Percentiles rank a stretch among this genome's conserved stretches.
phyloP scores from a whole-genome alignment of 345 rosid species.

The Litchi chinensis region DNA sequence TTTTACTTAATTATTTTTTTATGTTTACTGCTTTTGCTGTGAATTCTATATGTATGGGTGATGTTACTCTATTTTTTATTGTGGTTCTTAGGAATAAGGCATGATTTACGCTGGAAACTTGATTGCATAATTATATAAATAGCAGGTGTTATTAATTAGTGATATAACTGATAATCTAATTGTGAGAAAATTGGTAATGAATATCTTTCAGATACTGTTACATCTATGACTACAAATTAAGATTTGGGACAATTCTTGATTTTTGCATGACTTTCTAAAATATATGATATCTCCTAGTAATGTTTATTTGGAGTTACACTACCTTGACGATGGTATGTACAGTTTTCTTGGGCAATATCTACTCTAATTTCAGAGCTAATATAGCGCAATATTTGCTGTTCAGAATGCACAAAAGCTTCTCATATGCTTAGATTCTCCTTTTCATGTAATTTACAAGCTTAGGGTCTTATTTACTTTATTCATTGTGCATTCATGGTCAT shows the following conservation, averaged over 20 bases:
- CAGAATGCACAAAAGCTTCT: not conserved
- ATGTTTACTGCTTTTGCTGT: slow-evolving; percentile 15
- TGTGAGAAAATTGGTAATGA: not conserved
- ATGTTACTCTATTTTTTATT: not conserved
- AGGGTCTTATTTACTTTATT: not conserved
- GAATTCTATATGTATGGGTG: slow-evolving; percentile 18
- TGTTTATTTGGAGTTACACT: not conserved
- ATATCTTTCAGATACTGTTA: not conserved
- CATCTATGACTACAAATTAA: not conserved
- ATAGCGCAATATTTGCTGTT: not conserved
- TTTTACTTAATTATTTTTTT: slow-evolving; percentile 5
- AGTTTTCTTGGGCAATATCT: not conserved
- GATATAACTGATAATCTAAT: not conserved
- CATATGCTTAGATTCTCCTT: not conserved
- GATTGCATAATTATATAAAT: not conserved
- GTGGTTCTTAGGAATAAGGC: not conserved
- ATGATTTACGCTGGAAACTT: slow-evolving; percentile 1
- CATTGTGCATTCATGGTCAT: not conserved
- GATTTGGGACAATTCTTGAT: not conserved
- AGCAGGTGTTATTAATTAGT: not conserved
- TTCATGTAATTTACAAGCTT: not conserved
- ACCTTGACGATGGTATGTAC: not conserved
- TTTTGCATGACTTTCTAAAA: not conserved
- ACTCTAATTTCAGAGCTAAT: slow-evolving; percentile 1
- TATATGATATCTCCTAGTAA: not conserved